Base-by-base conservation (phyloP, 371 early-diverging fungal species). In the Mortierella sp. region DNA sequence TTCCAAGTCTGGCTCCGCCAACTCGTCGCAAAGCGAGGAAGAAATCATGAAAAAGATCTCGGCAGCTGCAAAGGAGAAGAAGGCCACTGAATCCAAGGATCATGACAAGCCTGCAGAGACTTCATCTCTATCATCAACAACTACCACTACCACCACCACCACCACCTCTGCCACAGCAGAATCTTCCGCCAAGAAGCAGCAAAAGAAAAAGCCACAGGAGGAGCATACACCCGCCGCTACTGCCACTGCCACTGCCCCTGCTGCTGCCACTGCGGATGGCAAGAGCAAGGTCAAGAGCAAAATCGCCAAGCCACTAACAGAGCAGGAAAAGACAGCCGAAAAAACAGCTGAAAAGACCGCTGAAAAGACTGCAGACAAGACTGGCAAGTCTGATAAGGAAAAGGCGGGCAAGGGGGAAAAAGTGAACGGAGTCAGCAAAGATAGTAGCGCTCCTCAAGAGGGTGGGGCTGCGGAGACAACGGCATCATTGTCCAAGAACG, bases 1-100 rank as follows among this genome's bases (percentile, higher is more conserved):
- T 24, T 35, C 64, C 32, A 64, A 64, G 28, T 18, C 52, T 3
- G 22, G 49, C 64, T 28, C 35, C 22, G 52, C 5, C 22, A 35
- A 32, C 64, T 51, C 64, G 18, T 26, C 47, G 11, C 58, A 62
- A 11, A 51, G 35, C 30, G 66, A 65, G 66, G 66, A 54, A 40
- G 66, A 52, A 28, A 65, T 54, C 55, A 65, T 65, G 66, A 65
- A 54, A 37, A 65, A 47, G 22, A 47, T 65, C 22, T 52, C 66
- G 11, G 66, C 60, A 10, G 39, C 54, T n/a, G 39, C 55, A 32
- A 68, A 61, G 43, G 49, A 45, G 28, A 68, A 68, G 68, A 68
- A 68, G 68, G 61, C 59, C 14, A 54, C n/a, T 24, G 66, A 24
- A 52, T 14, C 35, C 52, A 37, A 39, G 6, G 51, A 52, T 16